A percentile compares a stretch with the other conserved stretches of the same genome.
phyloP scores from a whole-genome alignment of 2,329 filamentous ascomycete species.

The Trichoderma sp. region DNA sequence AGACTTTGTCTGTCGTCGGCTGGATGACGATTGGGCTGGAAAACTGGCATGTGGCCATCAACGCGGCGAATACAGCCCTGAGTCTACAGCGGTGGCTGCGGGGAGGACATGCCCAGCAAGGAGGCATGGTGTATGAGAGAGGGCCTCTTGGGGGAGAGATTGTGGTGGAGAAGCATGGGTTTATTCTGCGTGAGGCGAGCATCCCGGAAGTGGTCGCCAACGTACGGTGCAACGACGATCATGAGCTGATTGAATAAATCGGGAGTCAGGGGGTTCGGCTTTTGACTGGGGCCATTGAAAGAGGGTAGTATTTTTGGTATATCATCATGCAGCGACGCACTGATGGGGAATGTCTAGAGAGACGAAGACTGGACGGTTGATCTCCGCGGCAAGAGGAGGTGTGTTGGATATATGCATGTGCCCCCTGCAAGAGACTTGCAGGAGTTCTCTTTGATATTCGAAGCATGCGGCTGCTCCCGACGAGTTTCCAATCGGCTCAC shows the following conservation, averaged over 20 bases:
- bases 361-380: not conserved
- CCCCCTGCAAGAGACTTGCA: not conserved
- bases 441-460: not conserved
- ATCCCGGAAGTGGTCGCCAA: constrained; percentile 28
- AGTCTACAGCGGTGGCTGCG: constrained; percentile 47
- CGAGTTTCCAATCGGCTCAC: not conserved
- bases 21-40: constrained; percentile 50
- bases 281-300: not conserved
- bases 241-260: constrained; percentile 11
- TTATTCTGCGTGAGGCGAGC: constrained; percentile 29
- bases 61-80: constrained; percentile 40
- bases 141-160: constrained; percentile 28
- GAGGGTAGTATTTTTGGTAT: not conserved
- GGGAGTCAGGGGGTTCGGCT: not conserved
- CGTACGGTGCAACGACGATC: constrained; percentile 20
- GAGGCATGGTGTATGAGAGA: constrained; percentile 20
- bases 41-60: constrained; percentile 49
- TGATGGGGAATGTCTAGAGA: not conserved
- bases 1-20: constrained; percentile 46
- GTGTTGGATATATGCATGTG: not conserved
- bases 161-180: constrained; percentile 31
- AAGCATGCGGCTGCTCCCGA: not conserved
- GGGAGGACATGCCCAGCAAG: constrained; percentile 25
- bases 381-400: not conserved
- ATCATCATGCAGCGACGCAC: not conserved